Evolutionary conservation across 495 filamentous ascomycete species (phyloP).

Genomic region (Astrothelium macrocarpum): DNA sequence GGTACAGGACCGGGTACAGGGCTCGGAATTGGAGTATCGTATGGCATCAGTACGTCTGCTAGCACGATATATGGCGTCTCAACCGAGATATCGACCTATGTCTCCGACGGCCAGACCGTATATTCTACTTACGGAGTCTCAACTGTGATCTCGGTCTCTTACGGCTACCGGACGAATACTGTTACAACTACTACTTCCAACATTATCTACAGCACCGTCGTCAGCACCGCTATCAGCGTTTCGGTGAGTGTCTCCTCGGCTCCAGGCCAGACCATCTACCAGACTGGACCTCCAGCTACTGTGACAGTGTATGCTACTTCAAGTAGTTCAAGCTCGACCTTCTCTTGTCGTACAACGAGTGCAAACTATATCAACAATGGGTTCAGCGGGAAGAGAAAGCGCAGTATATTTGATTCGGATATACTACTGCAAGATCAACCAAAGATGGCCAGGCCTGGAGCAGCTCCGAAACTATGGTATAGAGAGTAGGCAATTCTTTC

Average conservation of each 20-base stretch:
- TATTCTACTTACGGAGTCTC: conserved; percentile 16
- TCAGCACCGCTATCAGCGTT: not conserved
- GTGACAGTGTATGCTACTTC: conserved; percentile 10
- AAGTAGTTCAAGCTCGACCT: conserved; percentile 6
- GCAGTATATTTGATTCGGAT: conserved; percentile 15
- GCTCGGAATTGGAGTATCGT: conserved; percentile 8
- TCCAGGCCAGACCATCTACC: conserved; percentile 2
- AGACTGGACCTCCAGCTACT: conserved; percentile 5
- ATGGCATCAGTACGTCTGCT: conserved; percentile 9
- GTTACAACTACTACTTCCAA: conserved; percentile 9
- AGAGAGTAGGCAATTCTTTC: not conserved
- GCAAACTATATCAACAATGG: conserved; percentile 19
- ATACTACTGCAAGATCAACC: not conserved
- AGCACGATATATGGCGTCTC: conserved; percentile 5
- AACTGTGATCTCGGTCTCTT: conserved; percentile 9
- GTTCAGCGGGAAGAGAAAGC: conserved; percentile 9
- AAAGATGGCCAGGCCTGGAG: conserved; percentile 10
- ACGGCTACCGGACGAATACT: not conserved
- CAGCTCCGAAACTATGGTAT: conserved; percentile 8
- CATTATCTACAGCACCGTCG: conserved; percentile 5
- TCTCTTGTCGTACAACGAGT: conserved; percentile 16
- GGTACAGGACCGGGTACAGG: conserved; percentile 5
- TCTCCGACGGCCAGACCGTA: conserved; percentile 12
- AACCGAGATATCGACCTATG: conserved; percentile 8
- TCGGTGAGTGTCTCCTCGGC: conserved; percentile 6